These are phyloP conservation scores for Intubia oerlemansii DNA, from an alignment of 2,329 filamentous ascomycete genomes.

Conservation along the genomic window DNA sequence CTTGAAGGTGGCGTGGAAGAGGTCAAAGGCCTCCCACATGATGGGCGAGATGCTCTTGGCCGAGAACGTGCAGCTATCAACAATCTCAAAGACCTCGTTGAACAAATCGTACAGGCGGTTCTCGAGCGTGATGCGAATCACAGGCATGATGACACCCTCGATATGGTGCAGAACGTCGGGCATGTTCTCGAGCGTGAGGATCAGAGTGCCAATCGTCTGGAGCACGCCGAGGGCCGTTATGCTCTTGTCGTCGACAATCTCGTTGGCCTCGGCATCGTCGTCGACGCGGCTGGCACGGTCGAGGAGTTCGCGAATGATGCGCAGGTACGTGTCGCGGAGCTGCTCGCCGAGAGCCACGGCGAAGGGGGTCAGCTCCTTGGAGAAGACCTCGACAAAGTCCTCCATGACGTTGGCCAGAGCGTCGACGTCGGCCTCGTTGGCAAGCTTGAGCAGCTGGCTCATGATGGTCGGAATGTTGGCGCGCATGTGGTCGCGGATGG, in stretches of 20 bases:
- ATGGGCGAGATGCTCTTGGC: constrained; percentile 87
- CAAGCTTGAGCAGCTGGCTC: constrained; percentile 92
- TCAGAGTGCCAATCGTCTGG: constrained; percentile 93
- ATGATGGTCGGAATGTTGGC: constrained; percentile 97
- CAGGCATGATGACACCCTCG: constrained; percentile 89
- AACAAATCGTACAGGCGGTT: constrained; percentile 97
- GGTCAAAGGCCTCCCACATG: constrained; percentile 97
- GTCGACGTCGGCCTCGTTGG: constrained; percentile 95
- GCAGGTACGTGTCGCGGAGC: constrained; percentile 82
- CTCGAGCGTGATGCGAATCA: constrained; percentile 86
- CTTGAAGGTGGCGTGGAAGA: constrained; percentile 94
- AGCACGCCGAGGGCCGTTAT: constrained; percentile 91
- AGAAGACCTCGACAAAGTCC: constrained; percentile 97
- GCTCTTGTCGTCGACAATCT: constrained; percentile 94
- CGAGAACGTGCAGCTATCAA: constrained; percentile 96
- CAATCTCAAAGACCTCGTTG: constrained; percentile 97
- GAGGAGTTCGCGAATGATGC: constrained; percentile 77
- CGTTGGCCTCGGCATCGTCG: constrained; percentile 61
- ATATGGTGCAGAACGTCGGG: constrained; percentile 88
- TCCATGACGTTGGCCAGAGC: constrained; percentile 98
- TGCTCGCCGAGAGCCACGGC: constrained; percentile 92
- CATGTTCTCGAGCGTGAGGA: constrained; percentile 89
- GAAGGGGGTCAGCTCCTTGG: constrained; percentile 89
- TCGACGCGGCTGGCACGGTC: constrained; percentile 67
- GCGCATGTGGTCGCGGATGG: constrained; percentile 90